Conservation (phyloP, 2,329 filamentous ascomycete genomes). For the Microcera coccophila region DNA sequence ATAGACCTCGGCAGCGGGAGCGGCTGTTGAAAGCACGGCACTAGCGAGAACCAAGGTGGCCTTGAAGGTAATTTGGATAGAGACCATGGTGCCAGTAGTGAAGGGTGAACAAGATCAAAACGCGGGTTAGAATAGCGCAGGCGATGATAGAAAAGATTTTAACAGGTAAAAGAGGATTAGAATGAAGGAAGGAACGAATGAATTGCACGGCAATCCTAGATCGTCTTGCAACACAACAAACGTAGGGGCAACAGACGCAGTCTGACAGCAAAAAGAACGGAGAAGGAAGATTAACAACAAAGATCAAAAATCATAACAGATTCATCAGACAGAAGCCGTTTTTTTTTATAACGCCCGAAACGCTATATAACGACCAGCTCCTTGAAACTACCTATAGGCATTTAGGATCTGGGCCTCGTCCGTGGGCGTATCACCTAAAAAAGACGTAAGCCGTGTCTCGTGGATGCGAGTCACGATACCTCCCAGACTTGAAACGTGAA, state of each 20-base stretch:
- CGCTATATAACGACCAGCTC: too few species aligned
- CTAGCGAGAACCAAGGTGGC: constrained; percentile 30
- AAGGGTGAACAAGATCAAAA: not conserved
- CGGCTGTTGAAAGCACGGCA: constrained; percentile 30
- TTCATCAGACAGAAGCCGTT: too few species aligned
- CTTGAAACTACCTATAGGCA: too few species aligned
- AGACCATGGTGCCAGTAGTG: constrained; percentile 29
- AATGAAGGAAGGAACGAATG: not conserved
- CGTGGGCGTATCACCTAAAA: too few species aligned
- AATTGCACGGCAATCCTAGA: constrained; percentile 5
- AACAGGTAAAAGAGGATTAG: not conserved
- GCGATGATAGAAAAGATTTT: not conserved
- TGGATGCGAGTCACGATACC: too few species aligned
- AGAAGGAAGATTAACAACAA: constrained; percentile 3
- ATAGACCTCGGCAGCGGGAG: constrained; percentile 26
- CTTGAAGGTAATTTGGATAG: constrained; percentile 27
- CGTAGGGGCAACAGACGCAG: not conserved
- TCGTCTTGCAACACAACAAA: constrained; percentile 1
- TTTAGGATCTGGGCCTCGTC: too few species aligned
- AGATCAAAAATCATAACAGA: too few species aligned
- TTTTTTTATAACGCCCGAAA: too few species aligned
- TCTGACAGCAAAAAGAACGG: not conserved
- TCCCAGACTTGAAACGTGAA: too few species aligned
- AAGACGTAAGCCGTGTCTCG: too few species aligned
- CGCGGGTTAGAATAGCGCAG: not conserved